Percentiles rank a stretch among this genome's conserved stretches.
phyloP scores from a whole-genome alignment of 1,139 yeast genomes.

The Lizanozyma gosingica region DNA sequence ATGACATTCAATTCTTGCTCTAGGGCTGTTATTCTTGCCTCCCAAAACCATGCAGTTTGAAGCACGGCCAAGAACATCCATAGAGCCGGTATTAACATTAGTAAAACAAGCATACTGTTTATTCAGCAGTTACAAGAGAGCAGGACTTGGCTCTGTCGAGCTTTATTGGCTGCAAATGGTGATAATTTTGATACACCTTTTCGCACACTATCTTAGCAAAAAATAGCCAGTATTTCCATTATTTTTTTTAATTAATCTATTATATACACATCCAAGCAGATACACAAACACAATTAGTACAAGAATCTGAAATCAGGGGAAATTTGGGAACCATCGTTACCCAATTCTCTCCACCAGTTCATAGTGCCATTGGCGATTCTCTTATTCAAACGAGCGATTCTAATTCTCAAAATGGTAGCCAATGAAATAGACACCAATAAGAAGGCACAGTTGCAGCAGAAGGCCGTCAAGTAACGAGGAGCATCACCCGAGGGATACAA shows the following conservation, averaged over 20 bases:
- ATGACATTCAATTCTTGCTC: too few species aligned
- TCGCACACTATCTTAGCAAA: not conserved
- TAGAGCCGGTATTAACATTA: not conserved
- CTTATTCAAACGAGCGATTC: slow-evolving; percentile 31
- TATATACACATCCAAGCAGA: not conserved
- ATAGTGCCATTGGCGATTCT: slow-evolving; percentile 37
- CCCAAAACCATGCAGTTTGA: not conserved
- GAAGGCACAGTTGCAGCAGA: slow-evolving; percentile 41
- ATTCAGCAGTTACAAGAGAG: not conserved
- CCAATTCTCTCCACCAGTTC: slow-evolving; percentile 45
- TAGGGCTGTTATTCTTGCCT: not conserved
- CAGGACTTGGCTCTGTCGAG: too few species aligned
- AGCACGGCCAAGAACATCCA: not conserved
- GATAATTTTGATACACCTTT: not conserved
- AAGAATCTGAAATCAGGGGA: slow-evolving; percentile 38
- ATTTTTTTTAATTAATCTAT: too few species aligned
- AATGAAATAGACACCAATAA: slow-evolving; percentile 29
- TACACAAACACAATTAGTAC: slow-evolving; percentile 1
- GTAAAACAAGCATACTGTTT: not conserved
- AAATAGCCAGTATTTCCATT: not conserved
- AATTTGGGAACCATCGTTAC: slow-evolving; percentile 36
- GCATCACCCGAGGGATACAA: slow-evolving; percentile 33
- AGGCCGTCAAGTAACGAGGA: slow-evolving; percentile 39
- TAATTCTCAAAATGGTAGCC: slow-evolving; percentile 31
- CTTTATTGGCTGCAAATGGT: not conserved